Conservation (phyloP, 2,329 filamentous ascomycete genomes). For the Penicillium italicum region DNA sequence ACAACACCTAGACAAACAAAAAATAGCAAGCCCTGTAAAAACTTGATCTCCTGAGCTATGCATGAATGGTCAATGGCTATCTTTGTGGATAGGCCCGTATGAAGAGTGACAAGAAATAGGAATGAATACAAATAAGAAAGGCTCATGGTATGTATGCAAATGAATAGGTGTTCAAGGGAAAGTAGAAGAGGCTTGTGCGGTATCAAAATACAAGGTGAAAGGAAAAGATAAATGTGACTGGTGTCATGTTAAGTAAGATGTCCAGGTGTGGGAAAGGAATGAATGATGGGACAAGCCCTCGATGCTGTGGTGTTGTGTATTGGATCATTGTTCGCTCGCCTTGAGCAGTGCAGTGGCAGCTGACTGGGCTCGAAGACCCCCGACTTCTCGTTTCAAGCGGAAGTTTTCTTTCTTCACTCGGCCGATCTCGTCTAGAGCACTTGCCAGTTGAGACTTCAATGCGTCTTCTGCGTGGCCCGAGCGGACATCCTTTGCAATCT, state of each 20-base stretch:
- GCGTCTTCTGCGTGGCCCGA: constrained; percentile 76
- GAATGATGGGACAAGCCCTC: not conserved
- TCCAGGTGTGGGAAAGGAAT: not conserved
- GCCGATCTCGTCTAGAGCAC: constrained; percentile 71
- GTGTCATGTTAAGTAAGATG: not conserved
- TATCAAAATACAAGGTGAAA: constrained; percentile 16
- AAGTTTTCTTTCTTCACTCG: constrained; percentile 81
- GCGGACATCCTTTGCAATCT: constrained; percentile 73
- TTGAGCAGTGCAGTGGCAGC: constrained; percentile 32
- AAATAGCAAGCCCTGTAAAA: constrained; percentile 12
- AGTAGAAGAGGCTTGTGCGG: constrained; percentile 9
- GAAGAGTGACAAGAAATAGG: constrained; percentile 16
- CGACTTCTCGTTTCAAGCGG: constrained; percentile 75
- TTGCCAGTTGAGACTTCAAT: constrained; percentile 65
- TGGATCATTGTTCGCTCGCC: constrained; percentile 27
- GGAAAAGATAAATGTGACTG: constrained; percentile 2
- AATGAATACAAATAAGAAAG: constrained; percentile 14
- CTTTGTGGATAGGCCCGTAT: constrained; percentile 13
- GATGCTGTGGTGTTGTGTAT: not conserved
- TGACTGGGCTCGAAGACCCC: constrained; percentile 59
- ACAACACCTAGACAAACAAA: constrained; percentile 13
- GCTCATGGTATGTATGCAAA: constrained; percentile 3
- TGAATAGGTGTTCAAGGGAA: constrained; percentile 8
- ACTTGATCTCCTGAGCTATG: constrained; percentile 23
- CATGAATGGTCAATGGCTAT: constrained; percentile 21